These are phyloP conservation scores for Escallonia herrerae DNA, from an alignment of 129 eudicot genomes.

Conservation along the genomic window DNA sequence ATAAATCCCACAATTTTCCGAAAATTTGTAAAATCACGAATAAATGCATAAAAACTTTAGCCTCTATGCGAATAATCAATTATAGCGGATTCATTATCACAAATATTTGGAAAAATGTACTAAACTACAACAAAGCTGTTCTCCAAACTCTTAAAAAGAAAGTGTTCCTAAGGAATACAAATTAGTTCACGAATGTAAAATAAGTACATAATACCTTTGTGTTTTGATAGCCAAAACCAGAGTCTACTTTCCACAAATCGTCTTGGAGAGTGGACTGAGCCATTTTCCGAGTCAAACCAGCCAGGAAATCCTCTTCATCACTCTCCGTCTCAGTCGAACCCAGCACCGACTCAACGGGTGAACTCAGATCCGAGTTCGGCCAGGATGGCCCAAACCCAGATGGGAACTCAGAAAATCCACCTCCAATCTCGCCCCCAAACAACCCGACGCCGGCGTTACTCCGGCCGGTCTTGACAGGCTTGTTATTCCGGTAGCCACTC, in stretches of 20 bases:
- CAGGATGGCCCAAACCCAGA: constrained; percentile 26
- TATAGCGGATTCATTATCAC: too few relatives aligned
- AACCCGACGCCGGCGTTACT: background rate
- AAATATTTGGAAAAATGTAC: too few relatives aligned
- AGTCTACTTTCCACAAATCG: constrained; percentile 23
- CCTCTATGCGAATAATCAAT: too few relatives aligned
- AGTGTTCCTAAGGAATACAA: too few relatives aligned
- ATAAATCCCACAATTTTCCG: too few relatives aligned
- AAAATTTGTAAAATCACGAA: too few relatives aligned
- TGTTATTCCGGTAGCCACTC: constrained; percentile 9
- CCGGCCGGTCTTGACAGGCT: too few relatives aligned
- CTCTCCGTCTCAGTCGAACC: constrained; percentile 73
- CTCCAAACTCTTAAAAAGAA: too few relatives aligned
- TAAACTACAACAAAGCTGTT: too few relatives aligned
- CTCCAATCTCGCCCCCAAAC: background rate
- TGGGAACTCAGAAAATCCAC: background rate
- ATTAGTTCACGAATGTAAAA: background rate
- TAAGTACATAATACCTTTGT: constrained; percentile 25
- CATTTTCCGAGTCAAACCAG: constrained; percentile 35
- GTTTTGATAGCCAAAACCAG: constrained; percentile 14
- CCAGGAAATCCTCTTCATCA: constrained; percentile 62
- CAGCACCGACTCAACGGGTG: constrained; percentile 58
- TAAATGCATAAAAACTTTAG: too few relatives aligned
- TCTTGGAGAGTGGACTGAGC: constrained; percentile 25
- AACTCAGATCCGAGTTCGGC: constrained; percentile 52